phyloP scores from a whole-genome alignment of 495 filamentous ascomycete genomes.

The Aspergillus cavernicola region DNA sequence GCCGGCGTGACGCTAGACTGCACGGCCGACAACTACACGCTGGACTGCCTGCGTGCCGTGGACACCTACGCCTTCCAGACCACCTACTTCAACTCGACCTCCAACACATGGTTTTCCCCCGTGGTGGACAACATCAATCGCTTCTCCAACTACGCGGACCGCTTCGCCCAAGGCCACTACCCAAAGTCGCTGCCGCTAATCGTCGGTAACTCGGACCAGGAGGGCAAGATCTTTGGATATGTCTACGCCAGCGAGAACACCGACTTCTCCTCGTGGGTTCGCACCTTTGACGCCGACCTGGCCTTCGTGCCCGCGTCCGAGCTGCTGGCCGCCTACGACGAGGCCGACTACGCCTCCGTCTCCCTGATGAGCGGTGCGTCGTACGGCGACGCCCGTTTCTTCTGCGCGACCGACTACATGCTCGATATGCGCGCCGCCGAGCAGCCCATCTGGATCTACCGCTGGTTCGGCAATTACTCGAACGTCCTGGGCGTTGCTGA shows the following conservation, averaged over 20 bases:
- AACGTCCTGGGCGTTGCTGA: constrained; percentile 19
- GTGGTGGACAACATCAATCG: constrained; percentile 23
- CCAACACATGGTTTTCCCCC: constrained; percentile 28
- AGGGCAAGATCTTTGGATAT: constrained; percentile 21
- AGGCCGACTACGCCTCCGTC: constrained; percentile 20
- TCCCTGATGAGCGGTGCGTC: constrained; percentile 25
- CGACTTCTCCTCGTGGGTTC: constrained; percentile 23
- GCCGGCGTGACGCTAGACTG: constrained; percentile 21
- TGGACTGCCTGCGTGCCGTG: constrained; percentile 23
- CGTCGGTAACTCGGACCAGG: constrained; percentile 28
- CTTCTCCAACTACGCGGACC: constrained; percentile 22
- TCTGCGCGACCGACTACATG: constrained; percentile 23
- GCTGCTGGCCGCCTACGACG: constrained; percentile 20
- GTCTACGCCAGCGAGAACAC: constrained; percentile 24
- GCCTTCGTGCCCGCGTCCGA: constrained; percentile 19
- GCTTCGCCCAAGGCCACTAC: constrained; percentile 19
- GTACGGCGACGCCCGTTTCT: constrained; percentile 27
- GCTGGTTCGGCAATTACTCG: constrained; percentile 26
- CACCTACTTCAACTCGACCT: constrained; percentile 24
- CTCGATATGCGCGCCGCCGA: constrained; percentile 19
- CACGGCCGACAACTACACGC: constrained; percentile 15
- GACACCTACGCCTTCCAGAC: constrained; percentile 26
- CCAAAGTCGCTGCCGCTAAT: constrained; percentile 23
- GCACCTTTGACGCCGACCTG: constrained; percentile 25
- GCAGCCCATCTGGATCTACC: constrained; percentile 26